A percentile compares a stretch with the other conserved stretches of the same genome.
Conservation (phyloP, 208 protist genomes). For the Endotrypanum monterogeii region DNA sequence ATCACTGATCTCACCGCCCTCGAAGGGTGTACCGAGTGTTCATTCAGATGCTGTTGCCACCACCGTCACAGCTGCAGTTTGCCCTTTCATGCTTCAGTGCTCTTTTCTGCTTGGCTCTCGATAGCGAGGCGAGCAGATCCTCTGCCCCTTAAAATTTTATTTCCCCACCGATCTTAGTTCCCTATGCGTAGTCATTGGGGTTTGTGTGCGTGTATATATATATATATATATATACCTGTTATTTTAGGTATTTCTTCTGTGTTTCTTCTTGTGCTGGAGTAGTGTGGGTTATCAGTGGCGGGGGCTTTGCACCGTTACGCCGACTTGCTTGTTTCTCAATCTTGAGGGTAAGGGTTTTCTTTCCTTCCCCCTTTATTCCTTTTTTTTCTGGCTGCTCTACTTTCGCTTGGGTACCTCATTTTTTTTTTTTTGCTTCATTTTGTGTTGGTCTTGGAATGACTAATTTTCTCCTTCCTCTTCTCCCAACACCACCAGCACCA, state of each 20-base stretch:
- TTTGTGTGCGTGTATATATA: neutral
- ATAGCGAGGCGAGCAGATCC: neutral
- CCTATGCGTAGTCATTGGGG: neutral
- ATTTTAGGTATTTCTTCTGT: too few relatives aligned
- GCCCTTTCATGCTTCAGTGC: neutral
- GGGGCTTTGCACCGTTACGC: neutral
- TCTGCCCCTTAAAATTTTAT: neutral
- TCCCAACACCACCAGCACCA: neutral
- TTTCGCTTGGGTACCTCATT: slow-evolving; percentile 5
- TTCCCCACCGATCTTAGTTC: neutral
- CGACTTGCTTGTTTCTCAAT: neutral
- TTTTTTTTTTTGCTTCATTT: slow-evolving; percentile 5
- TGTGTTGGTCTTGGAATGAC: neutral
- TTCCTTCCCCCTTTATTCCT: neutral
- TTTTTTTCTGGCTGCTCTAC: neutral
- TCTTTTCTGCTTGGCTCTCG: neutral
- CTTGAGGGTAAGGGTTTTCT: neutral
- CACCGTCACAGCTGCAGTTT: neutral
- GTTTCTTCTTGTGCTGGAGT: neutral
- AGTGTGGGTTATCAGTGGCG: neutral
- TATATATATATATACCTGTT: neutral
- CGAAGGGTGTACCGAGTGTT: neutral
- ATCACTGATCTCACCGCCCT: neutral
- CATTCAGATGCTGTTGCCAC: too few relatives aligned
- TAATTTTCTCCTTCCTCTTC: neutral